A percentile compares a stretch with the other conserved stretches of the same genome.
phyloP scores from a whole-genome alignment of 805 yeast genomes.

The Cyberlindnera maclurae region DNA sequence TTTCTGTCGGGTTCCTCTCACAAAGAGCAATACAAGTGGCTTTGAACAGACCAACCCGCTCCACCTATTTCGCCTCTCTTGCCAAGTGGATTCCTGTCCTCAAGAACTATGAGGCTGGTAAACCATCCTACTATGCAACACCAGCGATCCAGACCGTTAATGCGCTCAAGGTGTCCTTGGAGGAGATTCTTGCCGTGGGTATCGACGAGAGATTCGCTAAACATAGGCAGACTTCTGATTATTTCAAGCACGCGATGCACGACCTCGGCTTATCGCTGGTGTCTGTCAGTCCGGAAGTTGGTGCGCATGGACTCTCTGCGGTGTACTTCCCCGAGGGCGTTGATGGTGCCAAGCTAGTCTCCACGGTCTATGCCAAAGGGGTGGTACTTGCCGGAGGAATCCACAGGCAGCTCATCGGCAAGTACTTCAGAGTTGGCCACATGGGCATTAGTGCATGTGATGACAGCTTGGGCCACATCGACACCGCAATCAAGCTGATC shows the following conservation, averaged over 20 bases:
- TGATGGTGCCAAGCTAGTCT: slow-evolving; percentile 59
- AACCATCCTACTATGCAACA: slow-evolving; percentile 88
- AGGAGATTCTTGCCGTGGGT: slow-evolving; percentile 52
- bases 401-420: slow-evolving; percentile 68
- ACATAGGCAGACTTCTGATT: slow-evolving; percentile 55
- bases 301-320: slow-evolving; percentile 88
- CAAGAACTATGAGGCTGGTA: slow-evolving; percentile 76
- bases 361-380: slow-evolving; percentile 50
- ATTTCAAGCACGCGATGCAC: slow-evolving; percentile 50
- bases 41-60: slow-evolving; percentile 37
- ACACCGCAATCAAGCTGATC: slow-evolving; percentile 39
- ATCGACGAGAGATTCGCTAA: slow-evolving; percentile 55
- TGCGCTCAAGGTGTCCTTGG: slow-evolving; percentile 71
- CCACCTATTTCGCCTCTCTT: slow-evolving; percentile 56
- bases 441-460: slow-evolving; percentile 81
- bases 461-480: slow-evolving; percentile 46
- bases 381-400: slow-evolving; percentile 86
- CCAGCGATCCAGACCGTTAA: slow-evolving; percentile 88
- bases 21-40: slow-evolving; percentile 66
- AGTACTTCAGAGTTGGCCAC: slow-evolving; percentile 91
- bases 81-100: slow-evolving; percentile 85
- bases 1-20: slow-evolving; percentile 70
- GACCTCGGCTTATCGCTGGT: slow-evolving; percentile 63
- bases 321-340: slow-evolving; percentile 74
- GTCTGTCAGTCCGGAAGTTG: slow-evolving; percentile 44